Conservation (phyloP, 192 early-diverging fungal genomes). For the Coemansia sp. region DNA sequence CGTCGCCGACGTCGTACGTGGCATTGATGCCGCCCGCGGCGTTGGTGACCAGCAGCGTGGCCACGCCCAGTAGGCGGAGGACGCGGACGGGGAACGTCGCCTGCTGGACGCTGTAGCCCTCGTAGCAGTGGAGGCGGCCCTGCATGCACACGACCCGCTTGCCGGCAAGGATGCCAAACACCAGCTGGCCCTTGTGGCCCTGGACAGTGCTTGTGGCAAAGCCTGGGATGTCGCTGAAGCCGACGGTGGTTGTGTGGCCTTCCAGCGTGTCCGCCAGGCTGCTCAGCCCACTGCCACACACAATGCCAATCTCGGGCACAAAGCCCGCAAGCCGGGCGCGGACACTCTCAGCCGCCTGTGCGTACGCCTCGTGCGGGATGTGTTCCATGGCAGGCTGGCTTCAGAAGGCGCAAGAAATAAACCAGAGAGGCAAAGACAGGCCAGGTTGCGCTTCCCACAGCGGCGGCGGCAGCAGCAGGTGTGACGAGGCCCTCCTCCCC, state of each 20-base stretch:
- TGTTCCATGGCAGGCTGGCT: conserved; percentile 9
- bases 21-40: conserved; percentile 83
- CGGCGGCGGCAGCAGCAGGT: no score
- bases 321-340: conserved; percentile 9
- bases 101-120: conserved; percentile 73
- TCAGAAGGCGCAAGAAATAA: no score
- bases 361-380: conserved; percentile 34
- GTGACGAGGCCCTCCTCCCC: no score
- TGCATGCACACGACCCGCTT: conserved; percentile 81
- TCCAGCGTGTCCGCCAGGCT: conserved; percentile 72
- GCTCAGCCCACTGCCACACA: conserved; percentile 87
- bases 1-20: conserved; percentile 74
- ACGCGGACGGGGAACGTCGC: conserved; percentile 84
- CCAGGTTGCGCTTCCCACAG: no score
- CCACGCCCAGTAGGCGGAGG: conserved; percentile 75
- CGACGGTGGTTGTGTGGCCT: conserved; percentile 53
- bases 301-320: conserved; percentile 60
- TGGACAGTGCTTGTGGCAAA: conserved; percentile 68
- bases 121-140: conserved; percentile 87
- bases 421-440: not conserved
- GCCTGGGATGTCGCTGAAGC: conserved; percentile 79
- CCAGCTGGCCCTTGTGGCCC: conserved; percentile 56
- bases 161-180: conserved; percentile 75
- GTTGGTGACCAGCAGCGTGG: conserved; percentile 77
- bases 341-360: conserved; percentile 31